Percentiles rank a stretch among this genome's conserved stretches.
phyloP scores from a whole-genome alignment of 2,329 filamentous ascomycete genomes.

The Aspergillus flavus region DNA sequence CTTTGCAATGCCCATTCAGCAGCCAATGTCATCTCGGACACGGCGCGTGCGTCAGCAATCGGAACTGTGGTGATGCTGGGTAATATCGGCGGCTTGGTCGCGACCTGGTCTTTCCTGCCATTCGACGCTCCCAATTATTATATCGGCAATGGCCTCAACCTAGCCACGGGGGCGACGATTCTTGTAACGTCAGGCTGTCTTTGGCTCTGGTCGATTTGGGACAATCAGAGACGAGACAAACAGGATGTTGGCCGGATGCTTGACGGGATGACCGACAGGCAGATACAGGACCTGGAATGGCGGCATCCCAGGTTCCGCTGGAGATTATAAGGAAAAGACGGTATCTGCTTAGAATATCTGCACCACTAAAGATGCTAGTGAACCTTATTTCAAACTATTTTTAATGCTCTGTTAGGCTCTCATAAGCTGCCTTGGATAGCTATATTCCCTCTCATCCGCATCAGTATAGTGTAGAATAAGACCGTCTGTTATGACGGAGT shows the following conservation, averaged over 20 bases:
- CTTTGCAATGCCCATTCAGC: conserved; percentile 69
- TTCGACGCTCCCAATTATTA: conserved; percentile 67
- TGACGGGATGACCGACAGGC: conserved; percentile 53
- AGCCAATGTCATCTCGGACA: conserved; percentile 72
- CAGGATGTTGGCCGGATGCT: conserved; percentile 60
- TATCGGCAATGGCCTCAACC: conserved; percentile 72
- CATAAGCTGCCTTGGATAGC: background rate
- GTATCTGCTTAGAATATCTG: background rate
- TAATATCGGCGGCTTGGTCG: conserved; percentile 70
- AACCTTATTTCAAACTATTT: too few relatives aligned
- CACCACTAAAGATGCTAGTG: background rate
- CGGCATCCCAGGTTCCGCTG: conserved; percentile 56
- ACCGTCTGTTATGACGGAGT: background rate
- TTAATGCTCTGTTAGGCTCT: too few relatives aligned
- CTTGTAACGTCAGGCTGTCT: conserved; percentile 55
- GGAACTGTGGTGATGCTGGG: conserved; percentile 71
- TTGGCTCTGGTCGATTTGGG: conserved; percentile 62
- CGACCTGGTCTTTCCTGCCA: conserved; percentile 66
- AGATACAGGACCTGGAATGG: conserved; percentile 67
- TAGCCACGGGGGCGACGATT: conserved; percentile 62
- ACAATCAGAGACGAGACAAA: conserved; percentile 62
- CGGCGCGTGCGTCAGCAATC: conserved; percentile 67
- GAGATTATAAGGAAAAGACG: conserved; percentile 42
- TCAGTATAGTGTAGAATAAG: background rate
- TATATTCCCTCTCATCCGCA: background rate